Percentiles rank a stretch among this genome's conserved stretches.
These are phyloP conservation scores for Zymoseptoria pseudotritici DNA, from an alignment of 2,329 filamentous ascomycete species.

Conservation along the genomic window DNA sequence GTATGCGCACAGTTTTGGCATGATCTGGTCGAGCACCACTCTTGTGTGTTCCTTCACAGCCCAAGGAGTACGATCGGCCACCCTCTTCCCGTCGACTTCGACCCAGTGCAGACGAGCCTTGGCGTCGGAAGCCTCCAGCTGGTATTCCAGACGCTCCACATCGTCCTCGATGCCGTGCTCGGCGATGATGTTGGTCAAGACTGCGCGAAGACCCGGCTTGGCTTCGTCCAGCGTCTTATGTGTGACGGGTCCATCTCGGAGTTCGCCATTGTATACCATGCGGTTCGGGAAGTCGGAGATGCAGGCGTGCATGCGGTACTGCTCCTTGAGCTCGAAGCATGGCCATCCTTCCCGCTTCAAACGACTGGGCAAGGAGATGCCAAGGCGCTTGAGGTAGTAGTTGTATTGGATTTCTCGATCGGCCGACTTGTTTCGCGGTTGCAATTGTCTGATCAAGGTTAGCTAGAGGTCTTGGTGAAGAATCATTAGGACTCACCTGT, in stretches of 20 bases:
- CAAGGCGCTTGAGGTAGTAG: constrained; percentile 7
- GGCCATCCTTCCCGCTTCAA: constrained; percentile 10
- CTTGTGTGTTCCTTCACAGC: constrained; percentile 7
- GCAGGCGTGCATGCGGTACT: constrained; percentile 6
- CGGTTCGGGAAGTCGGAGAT: constrained; percentile 9
- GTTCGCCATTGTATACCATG: constrained; percentile 5
- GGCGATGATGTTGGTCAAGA: constrained; percentile 3
- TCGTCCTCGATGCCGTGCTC: no score
- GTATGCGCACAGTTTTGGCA: constrained; percentile 6
- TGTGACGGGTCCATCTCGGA: constrained; percentile 4
- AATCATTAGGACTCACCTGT: no score
- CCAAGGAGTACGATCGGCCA: constrained; percentile 1
- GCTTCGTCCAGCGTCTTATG: neutral
- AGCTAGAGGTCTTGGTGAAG: no score
- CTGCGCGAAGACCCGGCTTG: constrained; percentile 1
- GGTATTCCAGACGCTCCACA: neutral
- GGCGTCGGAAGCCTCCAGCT: neutral
- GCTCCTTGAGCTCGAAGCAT: constrained; percentile 7
- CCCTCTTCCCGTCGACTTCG: constrained; percentile 7
- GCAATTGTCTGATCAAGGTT: no score
- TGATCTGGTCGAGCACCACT: constrained; percentile 10
- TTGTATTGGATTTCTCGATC: constrained; percentile 7
- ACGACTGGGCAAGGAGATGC: constrained; percentile 8
- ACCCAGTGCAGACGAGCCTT: constrained; percentile 10
- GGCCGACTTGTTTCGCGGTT: no score